Percentiles rank a stretch among this genome's conserved stretches.
phyloP scores from a whole-genome alignment of 2,329 filamentous ascomycete genomes.

The Ophiostoma tasmaniense region DNA sequence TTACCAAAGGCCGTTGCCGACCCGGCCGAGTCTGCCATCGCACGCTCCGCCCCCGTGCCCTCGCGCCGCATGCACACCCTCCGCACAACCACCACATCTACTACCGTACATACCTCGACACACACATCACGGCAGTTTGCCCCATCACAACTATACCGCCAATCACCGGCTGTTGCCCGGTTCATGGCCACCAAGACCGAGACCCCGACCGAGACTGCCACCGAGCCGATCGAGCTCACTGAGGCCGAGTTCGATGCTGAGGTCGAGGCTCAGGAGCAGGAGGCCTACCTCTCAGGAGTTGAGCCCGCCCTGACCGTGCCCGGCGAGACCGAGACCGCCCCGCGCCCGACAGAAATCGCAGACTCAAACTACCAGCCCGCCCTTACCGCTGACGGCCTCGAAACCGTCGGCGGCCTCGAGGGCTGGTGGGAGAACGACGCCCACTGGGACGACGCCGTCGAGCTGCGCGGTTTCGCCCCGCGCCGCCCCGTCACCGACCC shows the following conservation, averaged over 20 bases:
- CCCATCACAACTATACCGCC: neutral
- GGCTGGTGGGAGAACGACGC: conserved; percentile 47
- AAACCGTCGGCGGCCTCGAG: conserved; percentile 38
- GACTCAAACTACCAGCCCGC: conserved; percentile 41
- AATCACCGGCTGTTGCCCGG: neutral
- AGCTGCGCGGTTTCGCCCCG: conserved; percentile 38
- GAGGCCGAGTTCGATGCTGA: conserved; percentile 3
- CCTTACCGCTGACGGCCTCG: conserved; percentile 35
- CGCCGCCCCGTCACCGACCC: conserved; percentile 35
- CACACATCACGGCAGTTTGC: neutral
- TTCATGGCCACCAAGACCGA: conserved; percentile 2
- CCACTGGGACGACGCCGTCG: conserved; percentile 42
- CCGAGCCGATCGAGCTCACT: conserved; percentile 7
- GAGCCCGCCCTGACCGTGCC: conserved; percentile 24
- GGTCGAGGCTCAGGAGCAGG: neutral
- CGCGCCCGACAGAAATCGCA: conserved; percentile 24
- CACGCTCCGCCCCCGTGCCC: neutral
- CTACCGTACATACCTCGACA: neutral
- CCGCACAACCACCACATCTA: neutral
- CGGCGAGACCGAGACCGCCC: conserved; percentile 22
- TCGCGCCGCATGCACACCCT: neutral
- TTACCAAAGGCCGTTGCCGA: conserved; percentile 22
- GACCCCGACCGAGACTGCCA: neutral
- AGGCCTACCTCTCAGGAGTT: neutral
- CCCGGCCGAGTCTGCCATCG: neutral